These are phyloP conservation scores for Fusarium sp. DNA, from an alignment of 2,329 filamentous ascomycete genomes.

Conservation along the genomic window DNA sequence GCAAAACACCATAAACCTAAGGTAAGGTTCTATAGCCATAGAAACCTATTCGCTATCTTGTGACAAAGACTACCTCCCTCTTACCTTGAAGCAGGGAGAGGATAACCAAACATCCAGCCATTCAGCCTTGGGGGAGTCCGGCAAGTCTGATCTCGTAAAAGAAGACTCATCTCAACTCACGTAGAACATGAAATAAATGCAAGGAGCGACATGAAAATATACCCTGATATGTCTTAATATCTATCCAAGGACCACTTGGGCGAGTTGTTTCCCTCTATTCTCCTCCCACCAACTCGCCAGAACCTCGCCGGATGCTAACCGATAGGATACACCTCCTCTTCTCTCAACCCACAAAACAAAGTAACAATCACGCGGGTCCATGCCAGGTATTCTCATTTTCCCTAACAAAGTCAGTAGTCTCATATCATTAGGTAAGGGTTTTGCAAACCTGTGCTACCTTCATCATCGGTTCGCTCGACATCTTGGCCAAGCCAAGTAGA, in stretches of 20 bases:
- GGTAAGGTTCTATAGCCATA: too few relatives aligned
- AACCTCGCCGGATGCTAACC: not conserved
- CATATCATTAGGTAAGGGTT: too few relatives aligned
- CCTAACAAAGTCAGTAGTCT: not conserved
- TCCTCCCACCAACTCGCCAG: not conserved
- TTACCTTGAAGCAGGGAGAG: not conserved
- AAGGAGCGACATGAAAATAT: not conserved
- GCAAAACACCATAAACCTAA: not conserved
- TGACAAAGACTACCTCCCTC: not conserved
- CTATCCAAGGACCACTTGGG: not conserved
- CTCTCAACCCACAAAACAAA: not conserved
- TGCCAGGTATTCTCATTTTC: not conserved
- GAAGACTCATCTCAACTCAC: not conserved
- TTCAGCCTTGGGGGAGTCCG: not conserved
- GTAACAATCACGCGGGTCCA: not conserved
- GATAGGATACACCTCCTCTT: not conserved
- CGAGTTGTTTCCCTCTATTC: not conserved
- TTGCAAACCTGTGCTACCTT: not conserved
- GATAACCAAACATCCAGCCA: not conserved
- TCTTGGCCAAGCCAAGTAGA: constrained; percentile 22
- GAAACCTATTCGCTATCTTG: too few relatives aligned
- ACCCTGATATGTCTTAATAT: not conserved
- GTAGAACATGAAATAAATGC: not conserved
- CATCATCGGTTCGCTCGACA: not conserved
- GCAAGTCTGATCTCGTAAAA: not conserved